These are phyloP conservation scores for Aechmea fasciata DNA, from an alignment of 176 grass and related monocot species.

Conservation along the genomic window DNA sequence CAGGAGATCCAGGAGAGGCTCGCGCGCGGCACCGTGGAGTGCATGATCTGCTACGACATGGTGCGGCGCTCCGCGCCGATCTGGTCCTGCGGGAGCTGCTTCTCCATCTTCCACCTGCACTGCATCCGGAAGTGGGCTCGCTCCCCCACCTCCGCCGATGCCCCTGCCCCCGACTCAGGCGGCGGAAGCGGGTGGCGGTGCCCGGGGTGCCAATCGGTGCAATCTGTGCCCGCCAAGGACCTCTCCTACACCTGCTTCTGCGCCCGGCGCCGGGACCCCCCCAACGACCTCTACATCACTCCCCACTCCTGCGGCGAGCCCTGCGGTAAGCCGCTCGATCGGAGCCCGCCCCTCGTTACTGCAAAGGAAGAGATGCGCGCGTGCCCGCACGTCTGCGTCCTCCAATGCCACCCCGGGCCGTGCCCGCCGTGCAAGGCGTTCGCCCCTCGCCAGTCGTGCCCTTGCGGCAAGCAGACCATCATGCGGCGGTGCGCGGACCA, in stretches of 20 bases:
- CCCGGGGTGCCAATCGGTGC: conserved; percentile 82
- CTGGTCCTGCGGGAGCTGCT: conserved; percentile 94
- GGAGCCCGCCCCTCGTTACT: not conserved
- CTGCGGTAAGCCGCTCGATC: conserved; percentile 58
- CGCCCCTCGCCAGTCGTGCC: conserved; percentile 49
- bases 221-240: conserved; percentile 34
- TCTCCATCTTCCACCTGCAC: conserved; percentile 87
- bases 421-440: conserved; percentile 97
- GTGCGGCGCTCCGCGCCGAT: conserved; percentile 65
- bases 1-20: conserved; percentile 98
- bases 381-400: conserved; percentile 81
- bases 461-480: conserved; percentile 70
- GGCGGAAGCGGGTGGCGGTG: conserved; percentile 55
- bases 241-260: conserved; percentile 89
- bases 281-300: conserved; percentile 72
- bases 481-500: conserved; percentile 57
- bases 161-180: not conserved
- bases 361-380: conserved; percentile 14
- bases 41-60: conserved; percentile 99
- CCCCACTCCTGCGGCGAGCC: conserved; percentile 90
- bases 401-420: conserved; percentile 85
- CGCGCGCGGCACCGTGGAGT: conserved; percentile 61
- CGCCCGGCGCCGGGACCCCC: conserved; percentile 38
- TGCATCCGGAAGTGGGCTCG: conserved; percentile 92
- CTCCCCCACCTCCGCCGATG: conserved; percentile 62